phyloP scores from a whole-genome alignment of 2,329 filamentous ascomycete species.

The Arthrinium puccinioides region DNA sequence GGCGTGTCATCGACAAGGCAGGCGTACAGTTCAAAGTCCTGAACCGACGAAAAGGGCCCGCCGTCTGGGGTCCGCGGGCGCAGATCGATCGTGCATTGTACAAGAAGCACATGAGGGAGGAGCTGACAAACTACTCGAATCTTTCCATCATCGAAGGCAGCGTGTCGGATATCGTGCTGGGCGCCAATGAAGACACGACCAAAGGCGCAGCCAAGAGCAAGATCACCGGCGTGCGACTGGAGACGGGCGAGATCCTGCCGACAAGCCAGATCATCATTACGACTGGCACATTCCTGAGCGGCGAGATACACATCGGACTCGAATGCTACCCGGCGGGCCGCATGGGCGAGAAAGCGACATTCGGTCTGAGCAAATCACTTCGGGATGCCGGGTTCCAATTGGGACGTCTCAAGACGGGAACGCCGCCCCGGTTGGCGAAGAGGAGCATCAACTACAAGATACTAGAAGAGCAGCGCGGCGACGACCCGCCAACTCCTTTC shows the following conservation, averaged over 20 bases:
- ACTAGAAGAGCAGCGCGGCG: conserved; percentile 69
- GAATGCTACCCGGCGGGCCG: conserved; percentile 79
- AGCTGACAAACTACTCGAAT: conserved; percentile 71
- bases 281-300: conserved; percentile 89
- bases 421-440: conserved; percentile 77
- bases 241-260: conserved; percentile 77
- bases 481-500: conserved; percentile 82
- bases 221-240: conserved; percentile 79
- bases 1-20: conserved; percentile 84
- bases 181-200: conserved; percentile 41
- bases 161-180: conserved; percentile 84
- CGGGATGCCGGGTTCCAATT: conserved; percentile 82
- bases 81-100: conserved; percentile 93
- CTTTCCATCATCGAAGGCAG: conserved; percentile 77
- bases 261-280: conserved; percentile 86
- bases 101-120: conserved; percentile 82
- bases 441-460: conserved; percentile 72
- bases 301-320: conserved; percentile 92
- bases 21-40: conserved; percentile 90
- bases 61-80: conserved; percentile 92
- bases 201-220: conserved; percentile 50
- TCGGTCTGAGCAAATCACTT: conserved; percentile 85
- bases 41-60: conserved; percentile 84
- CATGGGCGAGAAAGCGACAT: conserved; percentile 89
- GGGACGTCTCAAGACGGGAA: conserved; percentile 90